Evolutionary conservation across 2,329 filamentous ascomycete species (phyloP).

Genomic region (Diplocarpon mali): DNA sequence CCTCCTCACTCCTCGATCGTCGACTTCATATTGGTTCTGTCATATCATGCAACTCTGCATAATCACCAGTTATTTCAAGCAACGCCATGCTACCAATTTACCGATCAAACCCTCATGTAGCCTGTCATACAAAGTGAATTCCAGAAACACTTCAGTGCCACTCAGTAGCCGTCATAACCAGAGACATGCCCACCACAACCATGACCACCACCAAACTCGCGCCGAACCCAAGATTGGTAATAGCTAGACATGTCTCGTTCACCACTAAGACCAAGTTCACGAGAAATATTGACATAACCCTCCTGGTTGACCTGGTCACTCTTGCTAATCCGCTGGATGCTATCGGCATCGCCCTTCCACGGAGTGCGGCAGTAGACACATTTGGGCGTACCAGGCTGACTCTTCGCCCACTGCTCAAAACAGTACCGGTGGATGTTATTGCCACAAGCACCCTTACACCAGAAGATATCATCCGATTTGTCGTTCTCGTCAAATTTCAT

Average conservation of each 20-base stretch:
- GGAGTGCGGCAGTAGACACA: constrained; percentile 50
- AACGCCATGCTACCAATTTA: too few relatives aligned
- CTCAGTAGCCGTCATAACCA: constrained; percentile 6
- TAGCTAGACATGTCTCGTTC: constrained; percentile 35
- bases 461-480: constrained; percentile 35
- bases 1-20: too few relatives aligned
- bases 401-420: constrained; percentile 42
- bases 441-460: constrained; percentile 49
- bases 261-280: constrained; percentile 45
- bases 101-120: too few relatives aligned
- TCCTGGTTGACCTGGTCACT: constrained; percentile 33
- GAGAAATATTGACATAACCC: constrained; percentile 52
- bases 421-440: constrained; percentile 47
- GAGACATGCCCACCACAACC: background rate
- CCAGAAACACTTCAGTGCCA: background rate
- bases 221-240: constrained; percentile 18
- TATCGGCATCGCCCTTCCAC: constrained; percentile 38
- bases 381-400: constrained; percentile 36
- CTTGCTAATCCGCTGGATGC: constrained; percentile 35
- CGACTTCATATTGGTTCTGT: too few relatives aligned
- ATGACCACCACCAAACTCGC: constrained; percentile 6
- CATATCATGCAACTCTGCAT: too few relatives aligned
- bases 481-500: constrained; percentile 37
- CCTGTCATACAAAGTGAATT: too few relatives aligned
- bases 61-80: too few relatives aligned